Evolutionary conservation across 495 filamentous ascomycete species (phyloP), one percentile per base, ranked within the genome.

Genomic region (Talaromyces thailandensis): DNA sequence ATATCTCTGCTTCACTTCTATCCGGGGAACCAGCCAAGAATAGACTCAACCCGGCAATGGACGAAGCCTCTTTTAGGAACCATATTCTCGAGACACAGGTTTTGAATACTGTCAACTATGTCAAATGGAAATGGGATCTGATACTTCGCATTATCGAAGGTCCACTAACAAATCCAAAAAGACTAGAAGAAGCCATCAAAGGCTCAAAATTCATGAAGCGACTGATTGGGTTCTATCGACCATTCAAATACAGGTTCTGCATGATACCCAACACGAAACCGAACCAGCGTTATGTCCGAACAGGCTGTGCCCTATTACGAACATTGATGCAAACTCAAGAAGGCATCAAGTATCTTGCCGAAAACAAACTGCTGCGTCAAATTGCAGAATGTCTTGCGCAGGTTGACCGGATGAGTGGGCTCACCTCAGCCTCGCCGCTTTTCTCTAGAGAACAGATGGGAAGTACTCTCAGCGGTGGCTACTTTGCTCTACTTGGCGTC

Each of bases 111-210:
- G 88, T 88, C 56, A 96, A 95, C 63, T 95, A 86, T 70, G 77
- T 84, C 21, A 98, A 98, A 69, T 98, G 94, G 94, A 91, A 94
- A 66, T 98, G 94, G 94, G 90, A 96, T 65, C 76, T 95, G 26
- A 90, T 98, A 48, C 83, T 90, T 61, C 86, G 87, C 66, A 85
- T 98, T 35, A 92, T 98, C 51, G 95, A 98, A 70, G 95, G 95
- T 0, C 94, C 94, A 4, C 73, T 98, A 40, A 86, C 88, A n/a
- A 96, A 93, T 66, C 84, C 92, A 6, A 96, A 96, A 71, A 82
- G 94, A 48, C 81, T 98, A 9, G 91, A 96, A 66, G 95, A 98
- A 70, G 93, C 93, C 3, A 91, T 97, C 69, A 95, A 93, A 70
- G 90, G 86, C 24, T 93, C 91, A 6, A 98, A 96, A 67, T 98